Evolutionary conservation across 2,329 filamentous ascomycete species (phyloP).

Genomic region (Gliomastix tumulicola): DNA sequence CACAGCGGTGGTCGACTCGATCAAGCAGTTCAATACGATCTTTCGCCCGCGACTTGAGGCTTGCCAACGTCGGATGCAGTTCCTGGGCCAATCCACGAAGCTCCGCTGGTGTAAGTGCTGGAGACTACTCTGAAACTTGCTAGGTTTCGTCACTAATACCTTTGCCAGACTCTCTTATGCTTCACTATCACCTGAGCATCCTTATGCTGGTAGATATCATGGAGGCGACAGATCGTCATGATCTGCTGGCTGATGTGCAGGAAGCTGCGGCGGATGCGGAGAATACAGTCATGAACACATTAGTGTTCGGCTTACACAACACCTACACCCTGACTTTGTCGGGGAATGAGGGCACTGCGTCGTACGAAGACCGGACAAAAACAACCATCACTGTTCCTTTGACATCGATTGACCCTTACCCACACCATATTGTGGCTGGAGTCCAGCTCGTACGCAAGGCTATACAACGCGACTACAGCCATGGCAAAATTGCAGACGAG

Average conservation of each 20-base stretch:
- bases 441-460: slow-evolving; percentile 20
- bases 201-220: slow-evolving; percentile 20
- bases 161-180: slow-evolving; percentile 19
- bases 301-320: slow-evolving; percentile 20
- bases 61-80: slow-evolving; percentile 20
- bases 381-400: slow-evolving; percentile 14
- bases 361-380: not conserved
- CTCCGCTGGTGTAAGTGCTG: slow-evolving; percentile 21
- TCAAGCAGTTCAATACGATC: slow-evolving; percentile 16
- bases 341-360: no score
- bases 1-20: slow-evolving; percentile 13
- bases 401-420: slow-evolving; percentile 22
- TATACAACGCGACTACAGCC: slow-evolving; percentile 16
- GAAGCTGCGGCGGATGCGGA: slow-evolving; percentile 17
- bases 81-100: slow-evolving; percentile 19
- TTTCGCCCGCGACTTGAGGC: slow-evolving; percentile 18
- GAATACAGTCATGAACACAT: slow-evolving; percentile 19
- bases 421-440: slow-evolving; percentile 20
- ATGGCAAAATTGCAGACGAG: slow-evolving; percentile 14
- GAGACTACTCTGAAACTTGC: not conserved
- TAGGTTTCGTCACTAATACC: not conserved
- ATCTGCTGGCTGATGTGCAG: slow-evolving; percentile 13
- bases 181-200: slow-evolving; percentile 23
- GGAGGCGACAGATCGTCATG: slow-evolving; percentile 16
- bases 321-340: slow-evolving; percentile 10